These are phyloP conservation scores for Diaporthe capsici DNA, from an alignment of 2,329 filamentous ascomycete genomes.

Conservation along the genomic window DNA sequence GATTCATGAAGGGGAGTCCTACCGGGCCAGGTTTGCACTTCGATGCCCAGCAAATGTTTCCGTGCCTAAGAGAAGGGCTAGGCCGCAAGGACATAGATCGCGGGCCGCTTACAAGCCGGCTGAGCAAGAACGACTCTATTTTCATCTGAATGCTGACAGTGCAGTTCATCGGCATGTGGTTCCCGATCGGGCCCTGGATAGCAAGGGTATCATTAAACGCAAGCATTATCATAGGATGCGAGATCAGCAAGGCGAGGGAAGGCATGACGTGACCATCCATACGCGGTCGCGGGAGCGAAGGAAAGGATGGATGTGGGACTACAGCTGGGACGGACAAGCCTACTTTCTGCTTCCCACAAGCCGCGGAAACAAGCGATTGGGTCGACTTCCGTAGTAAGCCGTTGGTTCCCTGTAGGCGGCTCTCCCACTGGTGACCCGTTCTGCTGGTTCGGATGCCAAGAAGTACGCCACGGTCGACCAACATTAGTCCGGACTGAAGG, in stretches of 20 bases:
- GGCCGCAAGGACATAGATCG: neutral
- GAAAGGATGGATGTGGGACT: slow-evolving; percentile 14
- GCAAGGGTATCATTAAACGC: slow-evolving; percentile 3
- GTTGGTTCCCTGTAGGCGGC: slow-evolving; percentile 32
- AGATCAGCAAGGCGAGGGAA: slow-evolving; percentile 24
- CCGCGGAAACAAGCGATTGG: slow-evolving; percentile 33
- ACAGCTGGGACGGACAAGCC: slow-evolving; percentile 35
- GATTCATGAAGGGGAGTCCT: neutral
- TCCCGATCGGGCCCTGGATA: neutral
- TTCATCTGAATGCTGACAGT: slow-evolving; percentile 24
- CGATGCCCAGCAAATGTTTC: neutral
- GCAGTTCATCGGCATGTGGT: slow-evolving; percentile 22
- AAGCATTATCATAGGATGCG: slow-evolving; percentile 32
- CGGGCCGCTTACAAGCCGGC: slow-evolving; percentile 6
- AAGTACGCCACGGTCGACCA: neutral
- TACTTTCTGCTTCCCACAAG: slow-evolving; percentile 20
- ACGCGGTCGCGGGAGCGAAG: slow-evolving; percentile 4
- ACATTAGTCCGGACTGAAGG: slow-evolving; percentile 8
- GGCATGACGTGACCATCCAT: slow-evolving; percentile 27
- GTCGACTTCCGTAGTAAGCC: slow-evolving; percentile 16
- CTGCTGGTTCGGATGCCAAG: slow-evolving; percentile 40
- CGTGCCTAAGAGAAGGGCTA: slow-evolving; percentile 4
- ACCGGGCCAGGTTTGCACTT: neutral
- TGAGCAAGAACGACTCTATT: slow-evolving; percentile 7
- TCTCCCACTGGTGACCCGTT: slow-evolving; percentile 37